Evolutionary conservation across 768 basidiomycete genomes (phyloP).

Genomic region (Austroboletus eburneus): DNA sequence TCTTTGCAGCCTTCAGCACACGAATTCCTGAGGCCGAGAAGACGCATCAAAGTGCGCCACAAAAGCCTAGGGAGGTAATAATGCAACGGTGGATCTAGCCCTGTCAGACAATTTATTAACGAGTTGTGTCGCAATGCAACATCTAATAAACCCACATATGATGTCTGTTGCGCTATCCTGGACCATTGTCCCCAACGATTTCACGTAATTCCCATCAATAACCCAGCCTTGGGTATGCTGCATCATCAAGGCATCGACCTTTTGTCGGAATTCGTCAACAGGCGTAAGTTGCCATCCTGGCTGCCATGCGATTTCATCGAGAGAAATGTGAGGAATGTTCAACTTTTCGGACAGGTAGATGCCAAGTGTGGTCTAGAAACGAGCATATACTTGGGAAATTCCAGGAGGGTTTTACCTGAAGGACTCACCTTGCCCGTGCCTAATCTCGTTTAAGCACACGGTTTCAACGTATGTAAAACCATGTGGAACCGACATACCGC

Average conservation of each 20-base stretch:
- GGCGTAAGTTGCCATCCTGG: constrained; percentile 43
- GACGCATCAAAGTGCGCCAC: constrained; percentile 47
- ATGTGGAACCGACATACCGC: constrained; percentile 34
- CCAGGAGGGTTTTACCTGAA: neutral
- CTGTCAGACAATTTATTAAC: constrained; percentile 31
- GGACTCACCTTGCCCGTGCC: constrained; percentile 39
- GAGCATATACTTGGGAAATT: neutral
- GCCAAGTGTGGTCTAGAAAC: constrained; percentile 49
- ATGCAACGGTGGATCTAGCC: constrained; percentile 63
- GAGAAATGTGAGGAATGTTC: constrained; percentile 40
- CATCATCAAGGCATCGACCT: constrained; percentile 20
- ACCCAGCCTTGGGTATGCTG: constrained; percentile 47
- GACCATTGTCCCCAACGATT: constrained; percentile 29
- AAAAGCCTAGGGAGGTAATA: constrained; percentile 59
- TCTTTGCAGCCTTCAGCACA: constrained; percentile 53
- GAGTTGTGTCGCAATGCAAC: neutral
- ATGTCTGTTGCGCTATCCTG: constrained; percentile 43
- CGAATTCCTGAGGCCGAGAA: constrained; percentile 30
- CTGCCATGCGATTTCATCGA: constrained; percentile 47
- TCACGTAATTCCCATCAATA: constrained; percentile 46
- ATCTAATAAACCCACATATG: constrained; percentile 40
- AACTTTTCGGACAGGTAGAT: constrained; percentile 41
- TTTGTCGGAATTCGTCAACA: constrained; percentile 21
- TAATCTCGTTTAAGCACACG: constrained; percentile 10
- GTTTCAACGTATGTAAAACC: neutral